Base-by-base conservation (phyloP, 108 stramenopile genomes). In the Cylindrotheca fusiformis region DNA sequence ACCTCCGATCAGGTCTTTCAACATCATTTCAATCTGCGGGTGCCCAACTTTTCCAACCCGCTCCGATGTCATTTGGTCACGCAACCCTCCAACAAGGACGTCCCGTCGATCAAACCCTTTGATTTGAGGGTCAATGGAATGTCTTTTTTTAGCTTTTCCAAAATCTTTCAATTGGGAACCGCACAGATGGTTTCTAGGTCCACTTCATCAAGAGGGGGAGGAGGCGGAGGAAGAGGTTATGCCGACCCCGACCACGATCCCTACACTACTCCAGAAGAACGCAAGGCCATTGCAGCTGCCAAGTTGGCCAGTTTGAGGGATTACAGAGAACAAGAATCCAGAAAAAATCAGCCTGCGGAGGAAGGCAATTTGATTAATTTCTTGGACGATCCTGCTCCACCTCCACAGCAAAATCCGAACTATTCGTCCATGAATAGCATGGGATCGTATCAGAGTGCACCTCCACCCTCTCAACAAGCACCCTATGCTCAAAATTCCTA, bases 141-240 rank as follows among this genome's bases (percentile, higher is more conserved):
- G 3, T 65, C 60, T 44, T 80, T 67, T 63, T 84, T 84, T 69
- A 4, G 23, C 4, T 74, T 84, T 45, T 60, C 73, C 54, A 72
- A 74, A 21, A 84, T 84, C 50, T 84, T 65, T 47, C 64, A 84
- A 47, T 58, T 84, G 48, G 83, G 83, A 41, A 74, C 77, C 12
- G 64, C 77, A 25, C 52, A 41, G 14, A 78, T 82, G 81, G 55
- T 59, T 26, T 55, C 36, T 31, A 64, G 81, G 24, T 60, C 65
- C 17, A 59, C 60, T 22, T 41, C 36, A 14, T 6, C 10, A 6
- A 48, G 52, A 25, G 32, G 57, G n/a, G 41, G 44, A 24, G 58
- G 64, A 19, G 29, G 25, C n/a, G 62, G 64, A 20, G 25, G 61
- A 14, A 25, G 53, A 2, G 27, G 28, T 49, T 32, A 41, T 54